Evolutionary conservation across 2,329 filamentous ascomycete genomes (phyloP), one percentile per base, ranked within the genome.

Genomic region (Trichophaea hybrida): DNA sequence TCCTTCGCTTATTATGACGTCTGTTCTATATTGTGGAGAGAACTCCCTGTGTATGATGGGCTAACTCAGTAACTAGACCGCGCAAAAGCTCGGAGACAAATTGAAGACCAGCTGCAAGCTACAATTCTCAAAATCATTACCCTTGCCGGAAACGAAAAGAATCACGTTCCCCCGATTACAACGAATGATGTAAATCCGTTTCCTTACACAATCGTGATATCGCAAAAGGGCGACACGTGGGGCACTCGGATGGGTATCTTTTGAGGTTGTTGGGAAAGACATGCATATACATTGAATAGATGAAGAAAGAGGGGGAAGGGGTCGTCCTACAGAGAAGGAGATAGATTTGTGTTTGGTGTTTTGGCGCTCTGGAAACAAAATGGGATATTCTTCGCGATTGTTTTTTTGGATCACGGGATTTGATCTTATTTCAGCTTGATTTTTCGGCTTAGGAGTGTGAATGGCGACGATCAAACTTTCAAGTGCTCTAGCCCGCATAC

Each of bases 131-230:
- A 95, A 74, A 91, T 96, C 68, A 81, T 96, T 67, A 84, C 83
- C 63, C 85, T 87, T 57, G 89, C 88, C 68, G 94, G 94, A 73
- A 76, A 81, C 55, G 86, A 96, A 73, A 94, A 94, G 72, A 88
- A 94, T 69, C 93, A 97, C 72, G 97, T 98, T 66, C 93, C 93
- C 1, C 93, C 91, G 55, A 97, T 97, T 68, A 96, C 89, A 6
- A 93, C 89, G 24, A 89, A 84, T 70, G 88, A 91, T 64, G 77
- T 86, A 52, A 97, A 97, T 71, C 91, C 93, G 0, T 98, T 97
- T 70, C 91, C 91, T 0, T 97, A 94, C 73, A 85, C 90, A 72
- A 94, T 97, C 70, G 80, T 85, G 62, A 82, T 97, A 61, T 93
- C 94, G 70, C 88, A 88, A 59, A 88, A 88, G 69, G 79, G 83